phyloP scores from a whole-genome alignment of 768 basidiomycete species.

The Mycena alexandri region DNA sequence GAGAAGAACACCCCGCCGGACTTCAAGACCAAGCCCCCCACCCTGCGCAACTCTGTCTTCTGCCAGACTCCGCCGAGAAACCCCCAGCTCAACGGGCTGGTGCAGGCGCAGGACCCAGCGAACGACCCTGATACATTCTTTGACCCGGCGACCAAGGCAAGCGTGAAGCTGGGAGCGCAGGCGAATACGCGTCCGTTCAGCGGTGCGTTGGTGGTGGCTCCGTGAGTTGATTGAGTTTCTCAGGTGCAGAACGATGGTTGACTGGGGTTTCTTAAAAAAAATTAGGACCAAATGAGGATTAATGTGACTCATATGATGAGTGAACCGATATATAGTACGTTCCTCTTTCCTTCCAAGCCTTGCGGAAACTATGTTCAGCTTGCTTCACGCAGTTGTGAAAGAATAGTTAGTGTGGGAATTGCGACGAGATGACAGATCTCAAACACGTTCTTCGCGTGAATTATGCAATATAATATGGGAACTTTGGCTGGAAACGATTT shows the following conservation, averaged over 20 bases:
- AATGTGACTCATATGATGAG: neutral
- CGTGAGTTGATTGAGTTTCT: neutral
- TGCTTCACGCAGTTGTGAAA: no score
- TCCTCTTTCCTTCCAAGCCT: neutral
- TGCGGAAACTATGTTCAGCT: no score
- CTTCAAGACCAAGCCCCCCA: constrained; percentile 65
- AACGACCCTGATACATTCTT: constrained; percentile 68
- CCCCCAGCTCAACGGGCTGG: constrained; percentile 59
- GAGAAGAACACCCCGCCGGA: constrained; percentile 77
- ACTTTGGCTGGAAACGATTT: neutral
- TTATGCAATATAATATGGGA: neutral
- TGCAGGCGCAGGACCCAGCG: constrained; percentile 66
- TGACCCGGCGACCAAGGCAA: constrained; percentile 54
- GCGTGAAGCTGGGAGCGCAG: constrained; percentile 62
- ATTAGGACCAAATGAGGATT: neutral
- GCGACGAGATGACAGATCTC: no score
- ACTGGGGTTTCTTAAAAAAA: neutral
- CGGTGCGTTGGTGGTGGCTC: neutral
- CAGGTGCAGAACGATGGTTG: neutral
- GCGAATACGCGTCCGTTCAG: constrained; percentile 62
- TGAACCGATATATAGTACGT: neutral
- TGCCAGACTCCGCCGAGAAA: constrained; percentile 68
- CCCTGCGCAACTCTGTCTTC: constrained; percentile 66
- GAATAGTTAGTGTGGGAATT: no score
- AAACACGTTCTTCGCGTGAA: neutral